phyloP scores from a whole-genome alignment of 495 filamentous ascomycete species.

The Xylaria cubensis region DNA sequence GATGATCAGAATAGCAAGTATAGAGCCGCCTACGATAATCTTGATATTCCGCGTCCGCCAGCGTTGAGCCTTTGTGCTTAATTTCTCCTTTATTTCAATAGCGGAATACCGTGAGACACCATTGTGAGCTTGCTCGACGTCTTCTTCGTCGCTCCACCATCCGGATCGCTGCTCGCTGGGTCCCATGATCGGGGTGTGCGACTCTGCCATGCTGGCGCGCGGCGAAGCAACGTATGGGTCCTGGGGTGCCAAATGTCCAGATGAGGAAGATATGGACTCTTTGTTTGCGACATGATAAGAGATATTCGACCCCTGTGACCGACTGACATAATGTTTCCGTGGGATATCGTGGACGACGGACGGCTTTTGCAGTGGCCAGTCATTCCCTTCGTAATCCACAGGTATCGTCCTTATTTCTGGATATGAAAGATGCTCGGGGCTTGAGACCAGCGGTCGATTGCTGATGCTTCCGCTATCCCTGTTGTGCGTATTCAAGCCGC shows the following conservation, averaged over 20 bases:
- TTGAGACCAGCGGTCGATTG: neutral
- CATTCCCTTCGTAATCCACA: conserved; percentile 6
- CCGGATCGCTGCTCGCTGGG: conserved; percentile 27
- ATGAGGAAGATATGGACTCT: conserved; percentile 12
- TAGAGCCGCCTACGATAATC: conserved; percentile 8
- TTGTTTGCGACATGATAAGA: conserved; percentile 18
- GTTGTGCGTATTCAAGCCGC: neutral
- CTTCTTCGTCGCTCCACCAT: conserved; percentile 26
- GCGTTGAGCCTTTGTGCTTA: neutral
- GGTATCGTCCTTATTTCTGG: neutral
- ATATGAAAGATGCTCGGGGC: conserved; percentile 13
- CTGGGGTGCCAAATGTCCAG: neutral
- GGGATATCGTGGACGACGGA: conserved; percentile 13
- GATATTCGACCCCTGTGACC: conserved; percentile 12
- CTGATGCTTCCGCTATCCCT: neutral
- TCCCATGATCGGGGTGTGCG: conserved; percentile 19
- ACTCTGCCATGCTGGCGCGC: conserved; percentile 18
- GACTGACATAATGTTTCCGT: conserved; percentile 14
- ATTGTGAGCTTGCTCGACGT: conserved; percentile 4
- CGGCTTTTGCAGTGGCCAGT: conserved; percentile 24
- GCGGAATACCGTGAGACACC: neutral
- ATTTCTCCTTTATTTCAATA: neutral
- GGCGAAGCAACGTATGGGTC: neutral
- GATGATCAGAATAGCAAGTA: conserved; percentile 7
- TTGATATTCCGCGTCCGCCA: conserved; percentile 12